phyloP scores from a whole-genome alignment of 2,329 filamentous ascomycete species.

The Biscogniauxia marginata region DNA sequence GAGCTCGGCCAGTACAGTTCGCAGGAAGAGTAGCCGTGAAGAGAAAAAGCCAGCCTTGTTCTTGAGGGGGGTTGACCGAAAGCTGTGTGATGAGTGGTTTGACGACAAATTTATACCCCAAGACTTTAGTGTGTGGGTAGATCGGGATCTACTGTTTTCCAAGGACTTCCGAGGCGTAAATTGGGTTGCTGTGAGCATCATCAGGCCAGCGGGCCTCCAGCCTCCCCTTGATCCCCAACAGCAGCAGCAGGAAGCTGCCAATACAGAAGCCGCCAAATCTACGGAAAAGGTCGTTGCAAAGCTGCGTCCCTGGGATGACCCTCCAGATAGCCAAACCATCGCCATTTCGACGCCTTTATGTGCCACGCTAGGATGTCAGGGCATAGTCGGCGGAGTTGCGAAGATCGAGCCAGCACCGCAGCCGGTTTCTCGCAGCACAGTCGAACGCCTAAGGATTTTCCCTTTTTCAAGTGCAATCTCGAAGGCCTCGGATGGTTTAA shows the following conservation, averaged over 20 bases:
- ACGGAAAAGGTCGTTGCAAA: slow-evolving; percentile 72
- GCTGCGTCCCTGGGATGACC: slow-evolving; percentile 77
- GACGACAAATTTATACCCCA: slow-evolving; percentile 60
- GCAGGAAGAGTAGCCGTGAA: slow-evolving; percentile 57
- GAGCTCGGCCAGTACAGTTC: slow-evolving; percentile 70
- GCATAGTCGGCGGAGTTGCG: slow-evolving; percentile 80
- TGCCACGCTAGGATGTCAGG: slow-evolving; percentile 66
- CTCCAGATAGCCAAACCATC: slow-evolving; percentile 76
- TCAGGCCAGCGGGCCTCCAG: slow-evolving; percentile 77
- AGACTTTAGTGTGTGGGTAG: slow-evolving; percentile 78
- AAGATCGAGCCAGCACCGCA: slow-evolving; percentile 80
- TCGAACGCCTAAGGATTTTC: slow-evolving; percentile 71
- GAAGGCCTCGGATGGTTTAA: slow-evolving; percentile 65
- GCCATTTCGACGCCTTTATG: slow-evolving; percentile 79
- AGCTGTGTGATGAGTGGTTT: slow-evolving; percentile 72
- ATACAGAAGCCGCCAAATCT: slow-evolving; percentile 48
- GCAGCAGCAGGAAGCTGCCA: slow-evolving; percentile 65
- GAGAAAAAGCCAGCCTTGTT: slow-evolving; percentile 69
- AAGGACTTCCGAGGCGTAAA: slow-evolving; percentile 73
- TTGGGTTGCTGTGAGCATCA: slow-evolving; percentile 81
- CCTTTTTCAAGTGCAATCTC: slow-evolving; percentile 66
- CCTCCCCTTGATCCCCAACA: slow-evolving; percentile 67
- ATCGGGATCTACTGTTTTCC: slow-evolving; percentile 70
- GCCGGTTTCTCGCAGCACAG: slow-evolving; percentile 64
- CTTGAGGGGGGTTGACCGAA: slow-evolving; percentile 74